Evolutionary conservation across 2,329 filamentous ascomycete genomes (phyloP).

Genomic region (Fusarium guadeloupense): DNA sequence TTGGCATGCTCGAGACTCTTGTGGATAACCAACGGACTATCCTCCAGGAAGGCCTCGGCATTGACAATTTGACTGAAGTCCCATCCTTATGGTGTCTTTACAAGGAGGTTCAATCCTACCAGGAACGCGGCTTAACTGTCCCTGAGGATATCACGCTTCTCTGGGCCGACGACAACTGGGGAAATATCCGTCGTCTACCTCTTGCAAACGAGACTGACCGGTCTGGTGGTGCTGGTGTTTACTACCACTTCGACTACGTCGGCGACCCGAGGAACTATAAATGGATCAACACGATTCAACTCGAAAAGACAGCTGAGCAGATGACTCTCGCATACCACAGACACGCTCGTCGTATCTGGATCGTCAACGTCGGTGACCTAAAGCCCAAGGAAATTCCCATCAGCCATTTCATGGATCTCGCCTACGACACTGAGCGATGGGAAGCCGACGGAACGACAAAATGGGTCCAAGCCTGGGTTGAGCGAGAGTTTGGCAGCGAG

Average conservation of each 20-base stretch:
- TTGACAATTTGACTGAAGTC: conserved; percentile 15
- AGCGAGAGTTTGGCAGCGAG: conserved; percentile 60
- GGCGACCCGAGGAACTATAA: conserved; percentile 69
- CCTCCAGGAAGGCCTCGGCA: conserved; percentile 24
- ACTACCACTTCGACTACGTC: conserved; percentile 70
- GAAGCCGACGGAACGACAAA: conserved; percentile 50
- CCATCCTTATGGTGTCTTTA: conserved; percentile 71
- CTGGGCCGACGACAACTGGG: conserved; percentile 72
- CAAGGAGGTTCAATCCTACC: conserved; percentile 72
- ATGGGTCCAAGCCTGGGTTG: conserved; percentile 55
- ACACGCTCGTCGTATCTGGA: conserved; percentile 64
- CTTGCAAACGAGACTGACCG: conserved; percentile 61
- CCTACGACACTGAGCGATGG: conserved; percentile 60
- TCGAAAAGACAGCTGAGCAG: conserved; percentile 45
- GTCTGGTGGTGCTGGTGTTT: conserved; percentile 66
- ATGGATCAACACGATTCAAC: conserved; percentile 62
- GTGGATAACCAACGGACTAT: conserved; percentile 51
- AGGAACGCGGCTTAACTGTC: conserved; percentile 65
- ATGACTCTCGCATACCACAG: conserved; percentile 61
- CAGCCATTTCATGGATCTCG: conserved; percentile 65
- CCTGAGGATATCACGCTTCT: conserved; percentile 70
- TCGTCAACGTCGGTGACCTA: conserved; percentile 70
- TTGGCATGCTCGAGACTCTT: conserved; percentile 46
- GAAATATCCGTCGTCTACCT: conserved; percentile 67
- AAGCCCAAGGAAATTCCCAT: conserved; percentile 67